These are phyloP conservation scores for Suillus clintonianus DNA, from an alignment of 768 basidiomycete genomes.

Conservation along the genomic window DNA sequence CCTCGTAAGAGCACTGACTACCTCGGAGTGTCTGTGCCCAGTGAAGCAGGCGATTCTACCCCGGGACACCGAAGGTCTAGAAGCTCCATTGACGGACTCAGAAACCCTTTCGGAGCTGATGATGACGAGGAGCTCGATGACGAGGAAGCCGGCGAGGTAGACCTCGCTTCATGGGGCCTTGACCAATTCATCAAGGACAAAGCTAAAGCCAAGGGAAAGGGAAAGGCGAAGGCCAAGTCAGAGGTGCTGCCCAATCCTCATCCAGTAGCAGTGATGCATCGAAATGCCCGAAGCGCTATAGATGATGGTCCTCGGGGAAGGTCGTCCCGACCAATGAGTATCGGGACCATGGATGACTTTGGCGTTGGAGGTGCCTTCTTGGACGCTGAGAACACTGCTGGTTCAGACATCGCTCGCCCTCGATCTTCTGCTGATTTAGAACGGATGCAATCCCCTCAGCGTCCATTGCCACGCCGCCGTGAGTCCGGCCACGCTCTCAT, in stretches of 20 bases:
- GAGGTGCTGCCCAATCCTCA: constrained; percentile 47
- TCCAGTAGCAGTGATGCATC: constrained; percentile 37
- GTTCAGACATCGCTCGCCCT: constrained; percentile 41
- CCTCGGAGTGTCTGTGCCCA: constrained; percentile 67
- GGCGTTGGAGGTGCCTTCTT: constrained; percentile 49
- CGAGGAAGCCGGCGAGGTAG: constrained; percentile 64
- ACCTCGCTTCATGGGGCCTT: constrained; percentile 83
- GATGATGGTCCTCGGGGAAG: constrained; percentile 42
- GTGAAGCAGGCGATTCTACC: constrained; percentile 56
- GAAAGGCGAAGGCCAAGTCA: constrained; percentile 41
- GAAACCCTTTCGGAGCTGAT: constrained; percentile 75
- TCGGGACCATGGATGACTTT: constrained; percentile 60
- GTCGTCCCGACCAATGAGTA: constrained; percentile 63
- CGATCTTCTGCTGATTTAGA: constrained; percentile 62
- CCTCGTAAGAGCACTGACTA: constrained; percentile 62
- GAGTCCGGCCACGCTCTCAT: constrained; percentile 52
- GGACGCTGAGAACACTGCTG: constrained; percentile 35
- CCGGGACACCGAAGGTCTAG: constrained; percentile 51
- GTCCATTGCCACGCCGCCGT: constrained; percentile 49
- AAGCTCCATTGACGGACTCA: constrained; percentile 62
- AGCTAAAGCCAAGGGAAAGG: constrained; percentile 41
- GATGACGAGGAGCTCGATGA: constrained; percentile 52
- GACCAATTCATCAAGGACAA: constrained; percentile 78
- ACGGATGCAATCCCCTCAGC: constrained; percentile 42
- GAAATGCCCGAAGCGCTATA: constrained; percentile 45